Evolutionary conservation across 202 grass and related monocot species (phyloP), one percentile per base, ranked within the genome.

Genomic region (Carex sylvatica): DNA sequence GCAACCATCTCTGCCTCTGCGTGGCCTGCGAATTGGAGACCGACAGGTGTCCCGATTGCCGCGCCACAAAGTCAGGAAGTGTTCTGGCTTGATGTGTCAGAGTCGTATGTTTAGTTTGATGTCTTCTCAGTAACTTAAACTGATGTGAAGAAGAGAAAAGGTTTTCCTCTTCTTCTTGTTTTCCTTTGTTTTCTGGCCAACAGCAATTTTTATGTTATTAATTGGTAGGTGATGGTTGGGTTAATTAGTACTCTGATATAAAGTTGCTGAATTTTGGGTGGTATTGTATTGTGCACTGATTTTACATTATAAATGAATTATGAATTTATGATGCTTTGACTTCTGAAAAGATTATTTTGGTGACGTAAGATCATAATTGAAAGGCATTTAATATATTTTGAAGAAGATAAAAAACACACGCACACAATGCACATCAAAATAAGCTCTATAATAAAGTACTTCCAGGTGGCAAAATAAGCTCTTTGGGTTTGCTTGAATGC

Each of bases 1-100:
- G 77, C 53, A 64, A 53, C 18, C 77, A 80, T 20, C 3, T 65
- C 54, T 80, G 55, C 22, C 75, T 35, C 28, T 79, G 75, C 53
- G 33, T 18, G 5, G 26, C 1, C 0, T 80, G 77, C 26, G 77
- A 80, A 63, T 61, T 55, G 16, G 54, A 33, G 4, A 44, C 77
- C 1, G 20, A 64, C 23, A 31, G 24, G 24, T 65, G 61, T 65
- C 61, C 61, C 23, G 10, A 31, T 23, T 30, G 22, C 4, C 61
- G 3, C 3, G 3, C 22, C 0, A 10, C 23, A 13, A 28, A 63
- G 61, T n/a, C 55, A n/a, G 55, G 18, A 19, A 19, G 55, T 8
- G 55, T 20, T 59, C n/a, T 59, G 55, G 55, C 6, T n/a, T 59
- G 55, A 59, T 59, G 15, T 19, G 18, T 19, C 18, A 20, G n/a